Evolutionary conservation across 176 grass and related monocot species (phyloP).

Genomic region (Raddia guianensis): DNA sequence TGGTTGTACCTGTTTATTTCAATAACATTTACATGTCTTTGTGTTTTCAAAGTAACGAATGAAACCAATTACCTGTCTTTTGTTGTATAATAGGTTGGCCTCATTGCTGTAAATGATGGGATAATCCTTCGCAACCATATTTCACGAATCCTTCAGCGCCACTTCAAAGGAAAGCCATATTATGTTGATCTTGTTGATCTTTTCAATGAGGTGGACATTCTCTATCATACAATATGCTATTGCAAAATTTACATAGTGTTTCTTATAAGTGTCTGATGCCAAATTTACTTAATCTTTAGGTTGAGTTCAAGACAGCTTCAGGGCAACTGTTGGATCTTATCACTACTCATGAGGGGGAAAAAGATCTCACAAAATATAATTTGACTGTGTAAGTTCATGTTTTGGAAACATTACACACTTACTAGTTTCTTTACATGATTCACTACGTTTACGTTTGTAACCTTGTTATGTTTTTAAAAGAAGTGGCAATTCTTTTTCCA

Average conservation of each 20-base stretch:
- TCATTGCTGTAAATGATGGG: slow-evolving; percentile 96
- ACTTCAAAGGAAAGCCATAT: slow-evolving; percentile 88
- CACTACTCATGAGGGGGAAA: slow-evolving; percentile 96
- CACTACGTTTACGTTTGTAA: slow-evolving; percentile 10
- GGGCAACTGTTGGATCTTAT: slow-evolving; percentile 96
- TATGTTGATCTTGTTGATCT: slow-evolving; percentile 96
- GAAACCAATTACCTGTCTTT: slow-evolving; percentile 35
- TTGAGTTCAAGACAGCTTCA: slow-evolving; percentile 99
- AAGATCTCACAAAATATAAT: slow-evolving; percentile 86
- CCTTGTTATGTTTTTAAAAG: background rate
- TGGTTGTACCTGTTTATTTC: background rate
- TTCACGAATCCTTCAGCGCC: slow-evolving; percentile 78
- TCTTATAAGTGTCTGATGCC: slow-evolving; percentile 3
- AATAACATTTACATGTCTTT: background rate
- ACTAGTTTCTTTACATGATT: slow-evolving; percentile 27
- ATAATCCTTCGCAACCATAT: slow-evolving; percentile 96
- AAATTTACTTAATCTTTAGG: slow-evolving; percentile 50
- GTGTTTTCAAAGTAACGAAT: slow-evolving; percentile 12
- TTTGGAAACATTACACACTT: background rate
- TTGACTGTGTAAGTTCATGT: slow-evolving; percentile 69
- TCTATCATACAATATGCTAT: slow-evolving; percentile 14
- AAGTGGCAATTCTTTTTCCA: background rate
- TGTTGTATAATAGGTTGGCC: slow-evolving; percentile 76
- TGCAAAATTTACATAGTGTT: slow-evolving; percentile 18
- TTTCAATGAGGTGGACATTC: slow-evolving; percentile 89